Base-by-base conservation (phyloP, 2,329 filamentous ascomycete genomes). In the Paracamarosporium sp. region DNA sequence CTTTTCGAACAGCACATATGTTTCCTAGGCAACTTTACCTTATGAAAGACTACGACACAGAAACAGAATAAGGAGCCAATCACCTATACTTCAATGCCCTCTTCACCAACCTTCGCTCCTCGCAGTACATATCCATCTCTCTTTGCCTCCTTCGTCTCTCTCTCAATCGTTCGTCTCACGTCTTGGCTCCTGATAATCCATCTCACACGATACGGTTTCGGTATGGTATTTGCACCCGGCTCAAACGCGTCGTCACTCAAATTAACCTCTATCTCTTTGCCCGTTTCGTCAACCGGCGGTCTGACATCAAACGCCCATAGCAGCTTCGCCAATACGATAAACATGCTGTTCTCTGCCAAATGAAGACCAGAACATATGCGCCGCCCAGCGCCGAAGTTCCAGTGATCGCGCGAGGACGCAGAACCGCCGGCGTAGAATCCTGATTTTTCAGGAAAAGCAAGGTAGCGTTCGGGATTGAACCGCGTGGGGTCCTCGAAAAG, bases 301-400 rank as follows among this genome's bases (percentile, higher is more conserved):
- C 61, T 51, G 5, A 85, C 73, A 9, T 78, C 71, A 52, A 86
- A 85, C 0, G 78, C 80, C 1, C 85, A 79, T 1, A 87, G 63
- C 0, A 78, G 67, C 41, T 81, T 81, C 0, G 77, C 80, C 9
- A 81, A 65, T 30, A 68, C 77, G 40, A 81, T 63, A 56, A 75
- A 82, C 33, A 82, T 62, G 3, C 76, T 76, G 11, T 72, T 73
- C 25, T 82, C 79, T 0, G 80, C 80, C n/a, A 82, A 62, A 43
- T 78, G 67, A 4, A 76, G 62, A 1, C 78, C 80, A 4, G 76
- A 74, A 55, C 80, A 82, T 12, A 81, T 74, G 7, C 78, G 71
- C 4, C 80, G 70, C 4, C 80, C 78, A 15, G 76, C 80, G 5
- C 80, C 79, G 53, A 81, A 79, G n/a, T 68, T 55, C 68, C 66